phyloP scores from a whole-genome alignment of 2,329 filamentous ascomycete species.

The Epichloe amarillans region DNA sequence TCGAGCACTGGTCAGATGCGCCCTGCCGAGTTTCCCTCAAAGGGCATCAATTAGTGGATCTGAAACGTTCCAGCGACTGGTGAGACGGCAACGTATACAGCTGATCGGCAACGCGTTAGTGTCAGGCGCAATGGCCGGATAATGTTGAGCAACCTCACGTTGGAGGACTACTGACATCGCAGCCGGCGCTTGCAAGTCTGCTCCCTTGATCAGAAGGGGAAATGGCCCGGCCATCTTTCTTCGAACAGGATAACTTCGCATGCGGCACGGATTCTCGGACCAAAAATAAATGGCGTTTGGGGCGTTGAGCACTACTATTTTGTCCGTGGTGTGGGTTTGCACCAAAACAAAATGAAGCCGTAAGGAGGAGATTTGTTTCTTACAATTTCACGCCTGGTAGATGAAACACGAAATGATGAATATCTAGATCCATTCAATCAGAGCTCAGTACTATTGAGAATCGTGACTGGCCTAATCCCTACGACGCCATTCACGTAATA shows the following conservation, averaged over 20 bases:
- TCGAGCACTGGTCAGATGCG: slow-evolving; percentile 49
- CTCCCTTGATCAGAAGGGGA: not conserved
- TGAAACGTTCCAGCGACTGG: not conserved
- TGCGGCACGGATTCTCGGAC: not conserved
- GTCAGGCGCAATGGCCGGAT: not conserved
- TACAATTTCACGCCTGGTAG: not conserved
- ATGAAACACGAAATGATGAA: not conserved
- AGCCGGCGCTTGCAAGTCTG: not conserved
- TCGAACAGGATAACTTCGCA: not conserved
- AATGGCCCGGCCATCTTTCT: not conserved
- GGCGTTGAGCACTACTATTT: not conserved
- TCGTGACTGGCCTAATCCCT: not conserved
- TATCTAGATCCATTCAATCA: not conserved
- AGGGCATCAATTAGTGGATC: slow-evolving; percentile 14
- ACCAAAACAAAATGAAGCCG: not conserved
- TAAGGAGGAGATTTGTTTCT: not conserved
- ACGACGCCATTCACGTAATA: not conserved
- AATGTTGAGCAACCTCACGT: not conserved
- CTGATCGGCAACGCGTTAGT: not conserved
- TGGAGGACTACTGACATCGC: not conserved
- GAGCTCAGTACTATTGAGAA: not conserved
- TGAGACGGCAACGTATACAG: not conserved
- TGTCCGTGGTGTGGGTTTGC: not conserved
- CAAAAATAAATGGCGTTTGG: not conserved
- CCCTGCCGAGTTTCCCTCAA: slow-evolving; percentile 66